Evolutionary conservation across 2,329 filamentous ascomycete species (phyloP).

Genomic region (Microdochium trichocladiopsis): DNA sequence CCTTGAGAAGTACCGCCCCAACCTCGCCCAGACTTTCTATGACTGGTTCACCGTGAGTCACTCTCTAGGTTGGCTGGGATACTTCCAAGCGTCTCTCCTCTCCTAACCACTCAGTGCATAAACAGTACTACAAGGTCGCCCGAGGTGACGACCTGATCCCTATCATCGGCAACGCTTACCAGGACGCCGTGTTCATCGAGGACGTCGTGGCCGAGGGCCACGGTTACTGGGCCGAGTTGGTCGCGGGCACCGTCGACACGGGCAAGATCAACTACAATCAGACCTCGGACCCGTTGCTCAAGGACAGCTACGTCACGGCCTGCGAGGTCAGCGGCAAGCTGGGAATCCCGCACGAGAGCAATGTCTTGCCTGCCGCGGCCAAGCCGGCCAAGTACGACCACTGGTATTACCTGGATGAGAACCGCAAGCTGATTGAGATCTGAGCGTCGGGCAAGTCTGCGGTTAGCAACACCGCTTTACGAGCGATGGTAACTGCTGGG

Average conservation of each 20-base stretch:
- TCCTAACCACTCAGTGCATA: background rate
- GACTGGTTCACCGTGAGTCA: slow-evolving; percentile 30
- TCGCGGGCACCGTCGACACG: slow-evolving; percentile 25
- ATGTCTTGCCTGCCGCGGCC: background rate
- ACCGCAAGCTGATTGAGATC: background rate
- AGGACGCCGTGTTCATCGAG: slow-evolving; percentile 23
- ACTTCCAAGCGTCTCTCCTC: background rate
- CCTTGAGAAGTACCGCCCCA: slow-evolving; percentile 29
- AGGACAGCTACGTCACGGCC: slow-evolving; percentile 19
- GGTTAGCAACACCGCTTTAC: too few species aligned
- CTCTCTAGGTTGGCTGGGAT: background rate
- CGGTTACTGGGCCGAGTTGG: slow-evolving; percentile 28
- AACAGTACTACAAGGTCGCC: slow-evolving; percentile 31
- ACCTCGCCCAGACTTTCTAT: slow-evolving; percentile 23
- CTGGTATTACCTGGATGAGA: background rate
- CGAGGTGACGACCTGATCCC: slow-evolving; percentile 25
- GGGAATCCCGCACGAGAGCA: background rate
- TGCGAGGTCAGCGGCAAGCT: background rate
- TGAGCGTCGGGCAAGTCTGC: background rate
- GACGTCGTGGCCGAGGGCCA: slow-evolving; percentile 27
- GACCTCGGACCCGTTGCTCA: slow-evolving; percentile 21
- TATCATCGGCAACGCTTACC: slow-evolving; percentile 27
- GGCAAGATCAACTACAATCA: slow-evolving; percentile 33
- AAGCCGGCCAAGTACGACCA: background rate
- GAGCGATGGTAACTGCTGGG: too few species aligned